These are phyloP conservation scores for Geum urbanum DNA, from an alignment of 306 rosid species.

Conservation along the genomic window DNA sequence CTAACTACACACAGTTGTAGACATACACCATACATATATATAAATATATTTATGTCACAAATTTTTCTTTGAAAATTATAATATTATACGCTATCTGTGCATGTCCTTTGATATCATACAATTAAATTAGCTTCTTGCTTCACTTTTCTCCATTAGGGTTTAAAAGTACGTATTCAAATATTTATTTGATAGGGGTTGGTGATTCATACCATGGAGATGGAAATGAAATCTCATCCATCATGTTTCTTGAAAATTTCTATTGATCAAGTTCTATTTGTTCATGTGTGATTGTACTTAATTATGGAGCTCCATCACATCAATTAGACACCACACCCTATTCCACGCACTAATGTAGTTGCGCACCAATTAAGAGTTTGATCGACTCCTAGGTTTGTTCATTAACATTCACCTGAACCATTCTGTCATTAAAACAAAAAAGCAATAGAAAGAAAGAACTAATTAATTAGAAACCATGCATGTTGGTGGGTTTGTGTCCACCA, in stretches of 20 bases:
- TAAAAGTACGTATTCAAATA: no score
- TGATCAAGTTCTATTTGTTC: background rate
- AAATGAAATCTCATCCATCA: constrained; percentile 14
- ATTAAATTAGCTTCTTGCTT: no score
- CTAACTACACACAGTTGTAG: no score
- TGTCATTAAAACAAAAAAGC: background rate
- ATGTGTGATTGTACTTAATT: background rate
- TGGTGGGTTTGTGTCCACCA: no score
- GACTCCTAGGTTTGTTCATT: constrained; percentile 20
- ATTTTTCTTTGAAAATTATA: no score
- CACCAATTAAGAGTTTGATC: constrained; percentile 24
- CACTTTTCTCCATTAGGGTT: no score
- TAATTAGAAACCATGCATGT: background rate
- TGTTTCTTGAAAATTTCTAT: background rate
- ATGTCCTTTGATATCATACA: no score
- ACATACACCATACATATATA: no score
- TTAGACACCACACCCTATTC: constrained; percentile 46
- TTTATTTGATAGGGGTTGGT: background rate
- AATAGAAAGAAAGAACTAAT: background rate
- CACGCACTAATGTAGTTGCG: background rate
- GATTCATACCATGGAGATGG: background rate
- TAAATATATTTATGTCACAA: no score
- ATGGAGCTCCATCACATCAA: background rate
- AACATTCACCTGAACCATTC: background rate
- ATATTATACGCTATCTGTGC: no score